These are phyloP conservation scores for Borovskyia barvae DNA, from an alignment of 208 protist genomes.

Conservation along the genomic window DNA sequence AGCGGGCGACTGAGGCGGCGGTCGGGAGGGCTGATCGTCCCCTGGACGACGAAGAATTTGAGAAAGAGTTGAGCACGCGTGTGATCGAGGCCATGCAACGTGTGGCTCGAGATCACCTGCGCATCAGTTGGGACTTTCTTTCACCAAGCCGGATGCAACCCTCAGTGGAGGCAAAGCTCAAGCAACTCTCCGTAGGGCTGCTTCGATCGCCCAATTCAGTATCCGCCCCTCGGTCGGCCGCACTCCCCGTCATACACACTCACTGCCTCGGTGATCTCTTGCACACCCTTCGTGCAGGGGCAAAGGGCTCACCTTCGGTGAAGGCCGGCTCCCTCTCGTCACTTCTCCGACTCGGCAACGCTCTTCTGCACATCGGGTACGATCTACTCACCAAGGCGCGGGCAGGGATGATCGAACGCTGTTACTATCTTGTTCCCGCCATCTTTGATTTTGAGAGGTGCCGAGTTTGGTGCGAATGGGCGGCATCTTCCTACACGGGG, in stretches of 20 bases:
- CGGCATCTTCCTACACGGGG: background rate
- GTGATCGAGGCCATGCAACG: conserved; percentile 12
- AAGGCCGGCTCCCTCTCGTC: background rate
- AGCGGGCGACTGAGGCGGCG: no score
- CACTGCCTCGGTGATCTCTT: conserved; percentile 10
- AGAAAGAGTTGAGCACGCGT: conserved; percentile 7
- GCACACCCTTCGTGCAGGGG: background rate
- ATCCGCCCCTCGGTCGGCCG: background rate
- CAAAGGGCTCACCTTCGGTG: no score
- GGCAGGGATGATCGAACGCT: conserved; percentile 18
- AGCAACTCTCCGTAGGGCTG: conserved; percentile 1
- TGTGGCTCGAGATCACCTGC: conserved; percentile 32
- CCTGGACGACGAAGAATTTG: background rate
- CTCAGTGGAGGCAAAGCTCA: conserved; percentile 13
- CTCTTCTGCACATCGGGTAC: conserved; percentile 24
- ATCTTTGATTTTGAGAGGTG: conserved; percentile 20
- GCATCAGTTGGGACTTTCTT: conserved; percentile 55
- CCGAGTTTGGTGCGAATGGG: conserved; percentile 11
- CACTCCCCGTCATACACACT: conserved; percentile 1
- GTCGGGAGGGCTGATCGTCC: background rate
- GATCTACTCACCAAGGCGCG: conserved; percentile 22
- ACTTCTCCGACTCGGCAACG: conserved; percentile 5
- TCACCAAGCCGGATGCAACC: conserved; percentile 19
- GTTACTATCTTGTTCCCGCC: conserved; percentile 21
- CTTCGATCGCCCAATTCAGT: background rate